phyloP scores from a whole-genome alignment of 2,329 filamentous ascomycete genomes.

The Phaeosphaeria sp. region DNA sequence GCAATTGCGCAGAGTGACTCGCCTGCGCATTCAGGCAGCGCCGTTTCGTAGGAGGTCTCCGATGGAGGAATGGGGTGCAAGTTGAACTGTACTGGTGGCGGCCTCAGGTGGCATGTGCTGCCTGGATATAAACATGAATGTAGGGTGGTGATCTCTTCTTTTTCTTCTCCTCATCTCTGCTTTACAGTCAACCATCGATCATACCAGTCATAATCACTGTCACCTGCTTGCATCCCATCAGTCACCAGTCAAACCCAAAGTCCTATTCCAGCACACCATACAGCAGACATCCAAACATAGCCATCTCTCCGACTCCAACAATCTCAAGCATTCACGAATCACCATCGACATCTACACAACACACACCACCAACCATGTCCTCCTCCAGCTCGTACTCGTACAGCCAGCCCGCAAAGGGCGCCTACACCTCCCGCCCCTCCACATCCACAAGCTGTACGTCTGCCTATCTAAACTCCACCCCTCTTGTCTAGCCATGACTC shows the following conservation, averaged over 20 bases:
- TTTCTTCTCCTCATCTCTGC: conserved; percentile 13
- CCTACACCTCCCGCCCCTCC: conserved; percentile 32
- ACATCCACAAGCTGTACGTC: conserved; percentile 34
- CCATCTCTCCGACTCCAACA: not conserved
- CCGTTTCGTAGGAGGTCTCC: conserved; percentile 32
- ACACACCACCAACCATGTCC: conserved; percentile 32
- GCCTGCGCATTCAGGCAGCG: conserved; percentile 34
- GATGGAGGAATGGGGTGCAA: conserved; percentile 17
- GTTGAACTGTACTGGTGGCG: conserved; percentile 25
- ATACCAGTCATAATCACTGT: not conserved
- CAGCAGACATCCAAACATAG: conserved; percentile 1
- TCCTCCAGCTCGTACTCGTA: conserved; percentile 32
- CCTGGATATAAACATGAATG: conserved; percentile 37
- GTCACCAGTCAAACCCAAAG: conserved; percentile 18
- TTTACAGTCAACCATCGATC: conserved; percentile 18
- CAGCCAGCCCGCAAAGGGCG: conserved; percentile 26
- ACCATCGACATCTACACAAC: conserved; percentile 9
- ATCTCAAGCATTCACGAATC: conserved; percentile 13
- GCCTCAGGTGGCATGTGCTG: conserved; percentile 41
- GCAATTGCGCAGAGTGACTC: conserved; percentile 32
- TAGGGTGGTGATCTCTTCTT: conserved; percentile 15
- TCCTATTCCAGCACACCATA: not conserved
- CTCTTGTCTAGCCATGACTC: conserved; percentile 3
- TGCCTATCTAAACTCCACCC: conserved; percentile 1
- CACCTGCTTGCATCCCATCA: conserved; percentile 17